phyloP scores from a whole-genome alignment of 139 green algal species.

The Coelastrella sp. region DNA sequence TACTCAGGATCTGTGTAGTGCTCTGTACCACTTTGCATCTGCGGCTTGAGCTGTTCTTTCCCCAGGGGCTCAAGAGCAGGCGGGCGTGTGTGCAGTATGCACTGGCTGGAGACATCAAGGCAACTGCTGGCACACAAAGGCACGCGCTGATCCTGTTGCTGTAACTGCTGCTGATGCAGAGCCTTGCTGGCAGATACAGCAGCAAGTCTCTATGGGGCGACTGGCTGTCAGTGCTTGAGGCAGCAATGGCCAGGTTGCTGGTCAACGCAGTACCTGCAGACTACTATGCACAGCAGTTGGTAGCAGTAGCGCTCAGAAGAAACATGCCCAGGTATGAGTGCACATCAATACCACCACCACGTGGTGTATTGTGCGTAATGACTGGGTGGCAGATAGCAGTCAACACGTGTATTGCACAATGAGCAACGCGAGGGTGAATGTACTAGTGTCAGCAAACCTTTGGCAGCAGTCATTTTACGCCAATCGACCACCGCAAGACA shows the following conservation, averaged over 20 bases:
- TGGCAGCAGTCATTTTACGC: background rate
- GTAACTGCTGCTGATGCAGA: background rate
- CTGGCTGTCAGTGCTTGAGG: conserved; percentile 37
- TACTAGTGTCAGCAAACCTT: background rate
- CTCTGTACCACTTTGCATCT: background rate
- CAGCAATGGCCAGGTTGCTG: conserved; percentile 21
- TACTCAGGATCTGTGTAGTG: background rate
- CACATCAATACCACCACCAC: background rate
- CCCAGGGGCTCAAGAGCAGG: no score
- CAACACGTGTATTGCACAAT: background rate
- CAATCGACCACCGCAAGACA: background rate
- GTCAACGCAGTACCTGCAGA: conserved; percentile 35
- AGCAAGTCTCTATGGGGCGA: background rate
- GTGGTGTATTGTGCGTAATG: background rate
- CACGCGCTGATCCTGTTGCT: background rate
- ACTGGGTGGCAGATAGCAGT: no score
- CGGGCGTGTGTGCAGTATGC: conserved; percentile 28
- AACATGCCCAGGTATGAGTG: conserved; percentile 20
- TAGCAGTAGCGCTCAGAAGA: background rate
- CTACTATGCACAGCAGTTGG: conserved; percentile 12
- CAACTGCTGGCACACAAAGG: background rate
- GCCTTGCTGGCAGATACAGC: background rate
- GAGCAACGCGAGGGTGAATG: background rate
- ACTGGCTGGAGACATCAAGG: conserved; percentile 94
- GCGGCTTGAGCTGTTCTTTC: background rate